A percentile compares a stretch with the other conserved stretches of the same genome.
phyloP scores from a whole-genome alignment of 1,284 basidiomycete species.

The Athelia psychrophila region DNA sequence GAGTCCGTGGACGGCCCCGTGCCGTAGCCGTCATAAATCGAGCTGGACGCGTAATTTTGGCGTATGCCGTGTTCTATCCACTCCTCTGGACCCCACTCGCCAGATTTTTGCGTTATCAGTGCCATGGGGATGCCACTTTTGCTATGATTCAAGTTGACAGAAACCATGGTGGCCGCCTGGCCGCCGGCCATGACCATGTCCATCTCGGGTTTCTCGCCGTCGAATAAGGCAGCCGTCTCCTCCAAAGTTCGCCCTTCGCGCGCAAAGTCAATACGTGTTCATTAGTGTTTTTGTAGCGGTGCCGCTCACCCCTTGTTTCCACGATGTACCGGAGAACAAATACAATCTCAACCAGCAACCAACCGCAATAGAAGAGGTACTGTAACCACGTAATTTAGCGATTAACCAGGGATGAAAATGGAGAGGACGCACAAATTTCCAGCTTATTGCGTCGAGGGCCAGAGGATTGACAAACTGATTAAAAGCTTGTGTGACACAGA shows the following conservation, averaged over 20 bases:
- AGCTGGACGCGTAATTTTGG: too few relatives aligned
- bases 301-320: conserved; percentile 27
- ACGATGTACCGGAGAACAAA: conserved; percentile 35
- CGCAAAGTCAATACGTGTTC: background rate
- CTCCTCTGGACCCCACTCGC: too few relatives aligned
- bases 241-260: conserved; percentile 59
- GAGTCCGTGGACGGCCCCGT: too few relatives aligned
- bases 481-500: conserved; percentile 38
- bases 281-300: background rate
- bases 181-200: conserved; percentile 46
- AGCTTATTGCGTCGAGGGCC: conserved; percentile 41
- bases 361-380: conserved; percentile 39
- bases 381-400: conserved; percentile 8
- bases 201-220: conserved; percentile 47
- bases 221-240: conserved; percentile 64
- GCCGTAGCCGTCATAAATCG: too few relatives aligned
- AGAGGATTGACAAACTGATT: conserved; percentile 55
- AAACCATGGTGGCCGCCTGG: conserved; percentile 48
- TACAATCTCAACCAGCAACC: conserved; percentile 37
- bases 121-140: too few relatives aligned
- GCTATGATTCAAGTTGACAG: conserved; percentile 9
- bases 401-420: conserved; percentile 3
- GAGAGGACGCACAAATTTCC: conserved; percentile 39
- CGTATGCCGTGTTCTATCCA: too few relatives aligned
- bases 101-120: too few relatives aligned